Evolutionary conservation across 1,284 basidiomycete species (phyloP), one percentile per base, ranked within the genome.

Genomic region (Ustilago sp.): DNA sequence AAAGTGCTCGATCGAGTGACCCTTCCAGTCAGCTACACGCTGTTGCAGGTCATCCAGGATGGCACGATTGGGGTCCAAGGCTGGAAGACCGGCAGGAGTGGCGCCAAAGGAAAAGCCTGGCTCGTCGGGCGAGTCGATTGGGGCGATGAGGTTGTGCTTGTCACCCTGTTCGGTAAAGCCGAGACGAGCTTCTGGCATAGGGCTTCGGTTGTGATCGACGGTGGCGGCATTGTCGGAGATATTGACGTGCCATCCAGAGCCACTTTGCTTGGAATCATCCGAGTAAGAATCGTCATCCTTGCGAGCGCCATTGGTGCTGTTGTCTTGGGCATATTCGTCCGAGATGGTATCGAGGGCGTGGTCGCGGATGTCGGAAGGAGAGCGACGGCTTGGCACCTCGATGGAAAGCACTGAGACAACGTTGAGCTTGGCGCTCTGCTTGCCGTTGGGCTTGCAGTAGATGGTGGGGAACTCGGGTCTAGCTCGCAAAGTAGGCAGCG

Each of bases 1-100:
- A 41, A 98, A 90, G 28, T 86, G 85, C 56, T 93, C 93, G 13
- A 93, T 90, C 2, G 93, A 93, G 80, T 95, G 93, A 0, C 93
- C 93, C 86, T 96, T 95, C 93, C 94, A 98, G 87, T 98, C 94
- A 66, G 92, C 91, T 72, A 98, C 93, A 41, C 96, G 91, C 80
- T 90, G 91, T 72, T 92, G 90, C 39, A 98, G 89, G 86, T 98
- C 95, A 59, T 93, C 91, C 1, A 94, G 92, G 78, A 97, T 92
- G 41, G 91, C 89, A 23, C 87, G 89, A 86, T 95, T 94, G 8
- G 87, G 82, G 59, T 51, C 92, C 17, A 59, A 57, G 23, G 69
- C 58, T 8, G 59, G 66, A 19, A 52, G 59, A 12, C 72, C 61
- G n/a, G 74, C 74, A n/a, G 72, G 81, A n/a, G 82, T 79, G 5